Evolutionary conservation across 2,329 filamentous ascomycete genomes (phyloP).

Genomic region (Diplodia corticola): DNA sequence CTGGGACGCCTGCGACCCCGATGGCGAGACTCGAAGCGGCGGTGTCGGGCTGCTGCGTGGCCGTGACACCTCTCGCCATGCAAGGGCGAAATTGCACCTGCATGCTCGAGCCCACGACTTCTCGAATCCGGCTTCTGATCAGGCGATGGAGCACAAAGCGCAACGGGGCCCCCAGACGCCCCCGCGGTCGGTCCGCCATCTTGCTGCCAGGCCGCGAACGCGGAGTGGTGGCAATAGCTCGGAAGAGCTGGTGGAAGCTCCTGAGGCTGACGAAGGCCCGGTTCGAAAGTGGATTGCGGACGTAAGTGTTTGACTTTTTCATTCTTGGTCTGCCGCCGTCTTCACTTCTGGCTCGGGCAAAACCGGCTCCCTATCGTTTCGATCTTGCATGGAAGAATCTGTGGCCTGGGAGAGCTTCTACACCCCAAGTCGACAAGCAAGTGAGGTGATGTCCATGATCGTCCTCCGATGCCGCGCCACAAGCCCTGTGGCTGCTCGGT

Average conservation of each 20-base stretch:
- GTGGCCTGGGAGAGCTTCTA: not conserved
- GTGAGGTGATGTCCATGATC: not conserved
- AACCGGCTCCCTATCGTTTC: not conserved
- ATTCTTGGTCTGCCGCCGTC: not conserved
- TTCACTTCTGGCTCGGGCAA: not conserved
- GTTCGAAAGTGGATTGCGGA: not conserved
- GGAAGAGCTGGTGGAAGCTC: not conserved
- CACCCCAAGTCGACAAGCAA: not conserved
- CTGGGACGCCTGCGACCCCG: not conserved
- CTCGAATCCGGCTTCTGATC: not conserved
- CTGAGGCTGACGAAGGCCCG: not conserved
- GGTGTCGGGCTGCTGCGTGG: conserved; percentile 14
- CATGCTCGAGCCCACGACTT: not conserved
- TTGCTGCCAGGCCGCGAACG: not conserved
- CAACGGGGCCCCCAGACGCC: not conserved
- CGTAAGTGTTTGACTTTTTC: not conserved
- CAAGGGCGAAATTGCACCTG: conserved; percentile 17
- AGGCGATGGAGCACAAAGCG: not conserved
- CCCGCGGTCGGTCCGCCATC: not conserved
- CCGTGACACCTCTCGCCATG: conserved; percentile 1
- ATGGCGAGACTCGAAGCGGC: conserved; percentile 5
- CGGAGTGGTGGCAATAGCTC: not conserved
- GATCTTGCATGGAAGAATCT: not conserved
- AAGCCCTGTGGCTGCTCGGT: not conserved
- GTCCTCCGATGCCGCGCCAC: not conserved